Percentiles rank a stretch among this genome's conserved stretches.
phyloP scores from a whole-genome alignment of 805 yeast genomes.

The Vanderwaltozyma tropicalis region DNA sequence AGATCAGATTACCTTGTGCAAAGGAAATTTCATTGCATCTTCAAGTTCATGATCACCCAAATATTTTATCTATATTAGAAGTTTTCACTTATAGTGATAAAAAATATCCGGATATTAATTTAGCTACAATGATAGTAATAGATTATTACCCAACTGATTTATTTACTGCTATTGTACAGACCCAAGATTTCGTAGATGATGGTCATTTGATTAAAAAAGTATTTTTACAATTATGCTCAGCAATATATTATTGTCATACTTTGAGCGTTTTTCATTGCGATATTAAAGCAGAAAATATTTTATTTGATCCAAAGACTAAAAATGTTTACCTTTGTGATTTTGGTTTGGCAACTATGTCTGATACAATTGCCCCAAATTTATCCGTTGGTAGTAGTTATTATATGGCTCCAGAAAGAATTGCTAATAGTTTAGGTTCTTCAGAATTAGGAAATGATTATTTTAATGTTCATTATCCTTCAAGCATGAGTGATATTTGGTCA shows the following conservation, averaged over 20 bases:
- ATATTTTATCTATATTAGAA: slow-evolving; percentile 65
- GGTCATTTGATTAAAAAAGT: slow-evolving; percentile 44
- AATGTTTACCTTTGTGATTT: slow-evolving; percentile 67
- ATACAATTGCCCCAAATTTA: slow-evolving; percentile 50
- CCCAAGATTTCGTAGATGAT: slow-evolving; percentile 46
- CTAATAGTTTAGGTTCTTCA: too few relatives aligned
- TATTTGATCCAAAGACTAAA: slow-evolving; percentile 47
- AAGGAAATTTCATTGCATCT: slow-evolving; percentile 68
- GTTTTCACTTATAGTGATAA: slow-evolving; percentile 43
- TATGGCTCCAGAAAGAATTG: slow-evolving; percentile 78
- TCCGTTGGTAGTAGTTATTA: slow-evolving; percentile 84
- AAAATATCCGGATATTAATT: slow-evolving; percentile 1
- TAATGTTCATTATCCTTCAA: slow-evolving; percentile 40
- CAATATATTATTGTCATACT: slow-evolving; percentile 71
- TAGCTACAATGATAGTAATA: slow-evolving; percentile 63
- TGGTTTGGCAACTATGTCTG: slow-evolving; percentile 67
- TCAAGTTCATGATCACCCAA: slow-evolving; percentile 67
- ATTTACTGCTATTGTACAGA: slow-evolving; percentile 75
- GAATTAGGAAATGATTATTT: slow-evolving; percentile 11
- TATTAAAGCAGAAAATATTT: slow-evolving; percentile 87
- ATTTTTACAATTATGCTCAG: slow-evolving; percentile 72
- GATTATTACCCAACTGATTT: slow-evolving; percentile 84
- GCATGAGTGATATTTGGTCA: slow-evolving; percentile 82
- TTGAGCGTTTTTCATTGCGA: slow-evolving; percentile 86
- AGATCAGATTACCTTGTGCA: slow-evolving; percentile 5